Evolutionary conservation across 129 eudicot species (phyloP).

Genomic region (Arctium minus): DNA sequence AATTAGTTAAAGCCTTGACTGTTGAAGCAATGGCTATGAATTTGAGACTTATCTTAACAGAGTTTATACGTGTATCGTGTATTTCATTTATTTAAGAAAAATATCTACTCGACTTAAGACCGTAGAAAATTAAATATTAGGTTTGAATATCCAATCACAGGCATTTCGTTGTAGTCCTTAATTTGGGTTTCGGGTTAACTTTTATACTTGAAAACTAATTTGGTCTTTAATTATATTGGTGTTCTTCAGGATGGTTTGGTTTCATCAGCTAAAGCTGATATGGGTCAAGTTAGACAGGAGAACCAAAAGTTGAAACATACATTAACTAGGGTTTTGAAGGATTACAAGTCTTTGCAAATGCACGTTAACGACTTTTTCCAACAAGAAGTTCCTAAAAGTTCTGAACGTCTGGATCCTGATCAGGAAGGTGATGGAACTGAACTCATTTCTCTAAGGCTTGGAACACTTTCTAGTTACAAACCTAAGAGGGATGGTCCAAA

Average conservation of each 20-base stretch:
- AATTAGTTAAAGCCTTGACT: neutral
- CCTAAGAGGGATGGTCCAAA: constrained; percentile 8
- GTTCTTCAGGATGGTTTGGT: constrained; percentile 35
- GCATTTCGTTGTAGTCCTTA: neutral
- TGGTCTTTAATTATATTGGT: neutral
- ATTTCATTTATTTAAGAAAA: neutral
- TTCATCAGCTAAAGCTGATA: constrained; percentile 45
- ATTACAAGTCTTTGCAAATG: constrained; percentile 47
- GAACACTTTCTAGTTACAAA: constrained; percentile 39
- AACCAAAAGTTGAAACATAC: constrained; percentile 48
- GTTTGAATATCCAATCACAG: neutral
- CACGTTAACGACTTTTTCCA: constrained; percentile 28
- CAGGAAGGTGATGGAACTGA: constrained; percentile 32
- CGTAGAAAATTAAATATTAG: neutral
- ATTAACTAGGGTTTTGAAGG: constrained; percentile 39
- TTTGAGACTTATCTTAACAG: no score
- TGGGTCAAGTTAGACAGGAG: constrained; percentile 62
- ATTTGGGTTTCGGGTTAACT: neutral
- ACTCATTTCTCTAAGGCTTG: constrained; percentile 55
- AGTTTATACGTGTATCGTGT: neutral
- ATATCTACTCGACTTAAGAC: neutral
- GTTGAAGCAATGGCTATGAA: neutral
- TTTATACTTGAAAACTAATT: constrained; percentile 1
- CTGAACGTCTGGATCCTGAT: constrained; percentile 3
- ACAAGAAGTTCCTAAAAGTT: constrained; percentile 19